Base-by-base conservation (phyloP, 2,329 filamentous ascomycete genomes). In the Laburnicola sp. region DNA sequence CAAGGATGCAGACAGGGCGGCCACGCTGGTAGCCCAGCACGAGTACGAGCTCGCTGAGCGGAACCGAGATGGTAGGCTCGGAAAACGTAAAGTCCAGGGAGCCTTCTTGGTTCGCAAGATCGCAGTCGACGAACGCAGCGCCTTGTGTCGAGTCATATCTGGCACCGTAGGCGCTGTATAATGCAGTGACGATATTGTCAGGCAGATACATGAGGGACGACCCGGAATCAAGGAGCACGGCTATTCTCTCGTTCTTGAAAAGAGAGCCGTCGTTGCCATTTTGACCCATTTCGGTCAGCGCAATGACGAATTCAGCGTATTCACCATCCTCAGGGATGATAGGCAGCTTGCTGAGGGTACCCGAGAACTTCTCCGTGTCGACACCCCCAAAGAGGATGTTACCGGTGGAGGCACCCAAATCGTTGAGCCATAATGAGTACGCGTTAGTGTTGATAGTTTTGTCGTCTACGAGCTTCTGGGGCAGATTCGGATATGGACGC, bases 381-480 rank as follows among this genome's bases (percentile, higher is more conserved):
- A 92, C 84, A n/a, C 88, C 89, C 34, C 89, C 89, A 59, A 93
- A 94, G 1, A 93, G 76, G 53, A 93, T 86, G 59, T 77, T 86
- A 31, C 89, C 89, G 1, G 80, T 85, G 53, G 79, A 85, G 0
- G 87, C 79, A 46, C 82, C 78, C 30, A 82, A 70, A 48, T 82
- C 80, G 66, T 82, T 81, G 34, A 81, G 76, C 76, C 86, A 90
- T 25, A 91, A 72, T 54, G 86, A 89, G 73, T 88, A 91, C 3
- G 85, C 84, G 60, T 83, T 82, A 26, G 78, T 78, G 47, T 79
- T 77, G 64, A 89, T 88, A 44, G 82, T 66, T 36, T 81, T 82
- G 61, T 88, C 80, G 25, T 80, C 68, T 22, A 83, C 78, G 68
- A 94, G 78, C 58, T 83, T 78, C 67, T 85, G 80, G 16, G 90